Conservation (phyloP, 345 rosid species). For the Populus deltoides region DNA sequence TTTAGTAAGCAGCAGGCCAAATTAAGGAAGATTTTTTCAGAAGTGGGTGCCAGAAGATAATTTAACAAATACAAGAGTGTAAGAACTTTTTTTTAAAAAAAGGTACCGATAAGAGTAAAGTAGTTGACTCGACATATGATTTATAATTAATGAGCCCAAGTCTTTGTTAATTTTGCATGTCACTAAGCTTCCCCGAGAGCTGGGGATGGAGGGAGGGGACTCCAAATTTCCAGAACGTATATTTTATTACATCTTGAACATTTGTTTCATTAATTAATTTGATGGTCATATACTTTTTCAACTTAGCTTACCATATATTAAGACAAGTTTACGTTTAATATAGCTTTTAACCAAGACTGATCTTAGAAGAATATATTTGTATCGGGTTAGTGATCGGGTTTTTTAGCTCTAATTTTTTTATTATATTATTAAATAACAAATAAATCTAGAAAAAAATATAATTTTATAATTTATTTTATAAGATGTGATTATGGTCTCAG, state of each 20-base stretch:
- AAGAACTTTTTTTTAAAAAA: not conserved
- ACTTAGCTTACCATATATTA: not conserved
- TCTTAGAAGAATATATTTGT: too few relatives aligned
- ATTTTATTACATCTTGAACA: not conserved
- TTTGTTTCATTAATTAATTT: not conserved
- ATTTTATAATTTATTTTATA: too few relatives aligned
- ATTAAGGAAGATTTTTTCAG: not conserved
- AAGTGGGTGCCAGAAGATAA: not conserved
- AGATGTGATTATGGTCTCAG: fast-evolving
- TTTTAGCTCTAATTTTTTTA: too few relatives aligned
- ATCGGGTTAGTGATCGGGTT: fast-evolving
- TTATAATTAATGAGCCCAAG: not conserved
- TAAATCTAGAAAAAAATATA: too few relatives aligned
- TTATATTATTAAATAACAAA: too few relatives aligned
- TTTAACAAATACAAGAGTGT: not conserved
- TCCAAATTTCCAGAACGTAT: too few relatives aligned
- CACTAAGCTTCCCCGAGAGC: not conserved
- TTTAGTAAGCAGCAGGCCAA: not conserved
- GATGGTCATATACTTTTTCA: not conserved
- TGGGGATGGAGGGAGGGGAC: too few relatives aligned
- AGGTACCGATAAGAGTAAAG: not conserved
- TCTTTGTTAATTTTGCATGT: not conserved
- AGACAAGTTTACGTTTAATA: not conserved
- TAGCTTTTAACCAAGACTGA: not conserved
- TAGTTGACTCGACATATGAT: not conserved